Evolutionary conservation across 2,329 filamentous ascomycete genomes (phyloP).

Genomic region (Epicoccum sorghinum): DNA sequence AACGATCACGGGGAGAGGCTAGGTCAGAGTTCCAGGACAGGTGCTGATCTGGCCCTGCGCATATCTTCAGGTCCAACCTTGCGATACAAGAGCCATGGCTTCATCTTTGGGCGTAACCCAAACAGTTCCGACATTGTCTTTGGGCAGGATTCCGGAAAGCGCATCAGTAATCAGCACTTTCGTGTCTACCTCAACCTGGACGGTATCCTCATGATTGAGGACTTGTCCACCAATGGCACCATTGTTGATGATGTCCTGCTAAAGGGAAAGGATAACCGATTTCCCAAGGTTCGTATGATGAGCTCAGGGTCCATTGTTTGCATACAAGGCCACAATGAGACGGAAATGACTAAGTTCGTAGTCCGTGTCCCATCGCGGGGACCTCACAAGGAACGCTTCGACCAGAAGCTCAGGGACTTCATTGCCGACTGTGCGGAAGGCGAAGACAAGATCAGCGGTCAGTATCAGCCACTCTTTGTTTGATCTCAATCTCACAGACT

Average conservation of each 20-base stretch:
- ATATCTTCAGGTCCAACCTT: slow-evolving; percentile 69
- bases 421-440: slow-evolving; percentile 52
- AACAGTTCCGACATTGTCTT: slow-evolving; percentile 74
- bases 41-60: slow-evolving; percentile 74
- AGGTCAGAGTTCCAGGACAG: slow-evolving; percentile 26
- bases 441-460: slow-evolving; percentile 31
- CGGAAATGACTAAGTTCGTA: slow-evolving; percentile 77
- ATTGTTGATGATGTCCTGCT: slow-evolving; percentile 78
- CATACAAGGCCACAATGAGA: slow-evolving; percentile 61
- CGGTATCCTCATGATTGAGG: slow-evolving; percentile 88
- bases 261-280: slow-evolving; percentile 51
- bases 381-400: slow-evolving; percentile 70
- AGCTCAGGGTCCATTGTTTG: slow-evolving; percentile 75
- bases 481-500: slow-evolving; percentile 3
- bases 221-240: slow-evolving; percentile 95
- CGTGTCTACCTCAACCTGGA: slow-evolving; percentile 89
- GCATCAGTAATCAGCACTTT: slow-evolving; percentile 95
- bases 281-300: slow-evolving; percentile 66
- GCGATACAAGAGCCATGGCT: slow-evolving; percentile 73
- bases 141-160: slow-evolving; percentile 66
- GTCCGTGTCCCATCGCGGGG: slow-evolving; percentile 80
- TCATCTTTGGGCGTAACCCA: slow-evolving; percentile 82
- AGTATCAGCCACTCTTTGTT: background rate
- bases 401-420: slow-evolving; percentile 72
- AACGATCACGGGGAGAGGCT: slow-evolving; percentile 45